Evolutionary conservation across 495 filamentous ascomycete species (phyloP), one percentile per base, ranked within the genome.

Genomic region (Annulohypoxylon nitens): DNA sequence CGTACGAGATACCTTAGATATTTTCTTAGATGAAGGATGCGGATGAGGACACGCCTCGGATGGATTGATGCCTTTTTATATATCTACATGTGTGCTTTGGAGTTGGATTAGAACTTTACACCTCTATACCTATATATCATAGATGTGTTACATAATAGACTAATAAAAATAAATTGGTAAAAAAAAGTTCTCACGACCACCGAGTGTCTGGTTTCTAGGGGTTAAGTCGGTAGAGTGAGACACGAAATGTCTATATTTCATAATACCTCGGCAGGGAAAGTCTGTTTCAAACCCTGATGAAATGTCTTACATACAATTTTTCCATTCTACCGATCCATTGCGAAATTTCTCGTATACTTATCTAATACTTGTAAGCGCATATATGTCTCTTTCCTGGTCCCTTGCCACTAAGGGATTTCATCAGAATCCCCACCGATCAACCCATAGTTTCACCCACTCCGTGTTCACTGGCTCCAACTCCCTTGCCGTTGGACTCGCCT

Each of bases 391-490:
- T 14, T 43, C 39, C 39, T n/a, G 30, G 30, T 33, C 25, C 1
- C 34, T 16, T 47, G n/a, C 11, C 59, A 30, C 37, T 33, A 16
- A n/a, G n/a, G 4, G 37, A 45, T 9, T 12, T 3, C 37, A 9
- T 67, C 57, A 74, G 2, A 78, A 64, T 7, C 69, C 66, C 76
- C 76, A 78, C 4, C 74, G 68, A 34, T 71, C 73, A 51, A 76
- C 70, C 74, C 76, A 78, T 43, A 73, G 53, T 71, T 69, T 70
- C 37, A 78, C 43, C 69, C 75, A 70, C n/a, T 76, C 71, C 59
- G 53, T 57, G 39, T 75, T 76, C 20, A 78, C 62, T 33, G 70
- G 68, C 55, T 62, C 54, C 36, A 78, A 14, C 4, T 61, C 69
- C 18, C 76, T 47, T 11, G 76, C 74, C 25, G 76, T 70, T 36